phyloP scores from a whole-genome alignment of 1,284 basidiomycete species.

The Somion occarium region DNA sequence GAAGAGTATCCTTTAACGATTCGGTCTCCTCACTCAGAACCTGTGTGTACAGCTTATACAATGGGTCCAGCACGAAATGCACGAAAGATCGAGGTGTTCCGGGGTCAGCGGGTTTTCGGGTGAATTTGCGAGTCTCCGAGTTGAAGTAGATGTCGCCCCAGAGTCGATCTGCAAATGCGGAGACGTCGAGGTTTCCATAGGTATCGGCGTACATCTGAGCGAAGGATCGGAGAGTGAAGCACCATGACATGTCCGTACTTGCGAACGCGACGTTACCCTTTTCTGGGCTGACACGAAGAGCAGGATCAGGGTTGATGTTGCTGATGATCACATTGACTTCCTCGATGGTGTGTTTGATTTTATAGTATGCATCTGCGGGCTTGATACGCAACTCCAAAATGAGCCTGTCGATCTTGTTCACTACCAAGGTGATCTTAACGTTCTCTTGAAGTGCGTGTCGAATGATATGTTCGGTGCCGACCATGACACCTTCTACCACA shows the following conservation, averaged over 20 bases:
- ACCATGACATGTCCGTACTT: conserved; percentile 96
- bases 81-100: conserved; percentile 88
- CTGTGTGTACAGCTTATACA: conserved; percentile 97
- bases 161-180: conserved; percentile 77
- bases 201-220: conserved; percentile 96
- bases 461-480: conserved; percentile 82
- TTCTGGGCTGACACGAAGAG: conserved; percentile 87
- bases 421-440: conserved; percentile 87
- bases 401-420: conserved; percentile 98
- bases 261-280: conserved; percentile 97
- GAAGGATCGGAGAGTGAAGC: conserved; percentile 93
- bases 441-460: conserved; percentile 86
- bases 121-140: conserved; percentile 81
- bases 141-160: conserved; percentile 99
- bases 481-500: conserved; percentile 94
- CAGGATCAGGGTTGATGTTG: conserved; percentile 84
- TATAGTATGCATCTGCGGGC: conserved; percentile 96
- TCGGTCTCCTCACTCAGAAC: conserved; percentile 92
- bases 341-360: conserved; percentile 98
- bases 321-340: conserved; percentile 96
- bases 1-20: conserved; percentile 78
- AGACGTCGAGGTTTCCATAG: conserved; percentile 69
- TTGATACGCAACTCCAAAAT: conserved; percentile 96
- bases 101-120: conserved; percentile 77
- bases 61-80: conserved; percentile 93